phyloP scores from a whole-genome alignment of 306 rosid species.

The Styphnolobium japonicum region DNA sequence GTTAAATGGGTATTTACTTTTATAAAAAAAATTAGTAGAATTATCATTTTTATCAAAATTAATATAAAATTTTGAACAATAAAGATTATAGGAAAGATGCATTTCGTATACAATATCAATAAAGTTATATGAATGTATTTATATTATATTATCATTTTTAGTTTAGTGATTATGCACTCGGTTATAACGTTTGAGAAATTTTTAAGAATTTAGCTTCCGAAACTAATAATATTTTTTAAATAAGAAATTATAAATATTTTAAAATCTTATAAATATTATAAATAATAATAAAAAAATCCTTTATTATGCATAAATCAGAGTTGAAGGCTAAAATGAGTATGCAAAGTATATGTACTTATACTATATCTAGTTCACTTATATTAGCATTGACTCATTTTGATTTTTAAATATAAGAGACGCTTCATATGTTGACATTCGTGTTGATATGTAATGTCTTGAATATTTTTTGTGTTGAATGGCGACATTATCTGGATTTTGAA shows the following conservation, averaged over 20 bases:
- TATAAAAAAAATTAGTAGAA: too few relatives aligned
- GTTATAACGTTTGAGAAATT: not conserved
- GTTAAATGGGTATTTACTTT: too few relatives aligned
- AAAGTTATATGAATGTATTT: not conserved
- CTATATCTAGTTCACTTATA: too few relatives aligned
- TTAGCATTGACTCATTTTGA: too few relatives aligned
- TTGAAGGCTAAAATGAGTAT: not conserved
- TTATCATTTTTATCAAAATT: too few relatives aligned
- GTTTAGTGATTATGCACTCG: not conserved
- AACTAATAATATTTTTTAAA: not conserved
- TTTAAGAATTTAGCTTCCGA: not conserved
- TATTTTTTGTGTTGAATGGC: too few relatives aligned
- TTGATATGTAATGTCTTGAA: too few relatives aligned
- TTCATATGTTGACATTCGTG: not conserved
- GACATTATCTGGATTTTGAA: not conserved
- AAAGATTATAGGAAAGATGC: not conserved
- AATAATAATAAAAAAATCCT: not conserved
- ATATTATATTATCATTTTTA: too few relatives aligned
- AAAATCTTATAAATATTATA: not conserved
- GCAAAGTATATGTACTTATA: too few relatives aligned
- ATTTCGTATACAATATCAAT: not conserved
- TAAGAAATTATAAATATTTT: not conserved
- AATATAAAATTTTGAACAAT: too few relatives aligned
- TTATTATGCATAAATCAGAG: not conserved
- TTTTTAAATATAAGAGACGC: not conserved